Percentiles rank a stretch among this genome's conserved stretches.
Evolutionary conservation across 2,329 filamentous ascomycete genomes (phyloP).

Genomic region (Colletotrichum acutatum): DNA sequence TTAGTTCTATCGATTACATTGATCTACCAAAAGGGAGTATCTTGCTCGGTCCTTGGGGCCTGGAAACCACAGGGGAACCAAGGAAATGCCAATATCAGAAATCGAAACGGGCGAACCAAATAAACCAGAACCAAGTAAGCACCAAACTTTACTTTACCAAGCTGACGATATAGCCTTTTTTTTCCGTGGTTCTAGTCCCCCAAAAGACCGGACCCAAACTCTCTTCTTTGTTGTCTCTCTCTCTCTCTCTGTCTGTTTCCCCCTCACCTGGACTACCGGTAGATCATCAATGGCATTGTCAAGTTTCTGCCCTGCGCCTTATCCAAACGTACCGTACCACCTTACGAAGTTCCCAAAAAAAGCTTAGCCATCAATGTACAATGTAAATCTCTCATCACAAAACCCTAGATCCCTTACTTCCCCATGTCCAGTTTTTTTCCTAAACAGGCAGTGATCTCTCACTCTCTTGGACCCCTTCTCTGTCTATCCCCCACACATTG

Average conservation of each 20-base stretch:
- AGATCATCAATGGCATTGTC: no score
- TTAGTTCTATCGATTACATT: not conserved
- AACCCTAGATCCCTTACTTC: no score
- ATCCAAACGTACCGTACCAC: no score
- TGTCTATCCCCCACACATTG: not conserved
- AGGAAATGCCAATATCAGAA: no score
- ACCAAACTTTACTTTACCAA: not conserved
- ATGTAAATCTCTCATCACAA: no score
- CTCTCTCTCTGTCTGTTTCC: not conserved
- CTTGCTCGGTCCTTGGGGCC: slow-evolving; percentile 4
- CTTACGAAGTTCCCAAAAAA: no score
- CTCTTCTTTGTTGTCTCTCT: not conserved
- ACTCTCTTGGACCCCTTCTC: not conserved
- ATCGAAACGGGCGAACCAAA: not conserved
- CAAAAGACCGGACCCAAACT: not conserved
- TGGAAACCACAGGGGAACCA: not conserved
- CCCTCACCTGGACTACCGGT: not conserved
- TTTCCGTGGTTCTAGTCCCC: not conserved
- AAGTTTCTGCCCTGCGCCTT: no score
- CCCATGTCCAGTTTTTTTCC: no score
- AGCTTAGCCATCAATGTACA: no score
- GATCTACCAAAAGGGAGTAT: not conserved
- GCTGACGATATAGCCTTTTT: no score
- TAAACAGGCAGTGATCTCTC: no score
- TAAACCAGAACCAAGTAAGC: not conserved